A percentile compares a stretch with the other conserved stretches of the same genome.
Conservation (phyloP, 768 basidiomycete genomes). For the Leucosporidium scottii region DNA sequence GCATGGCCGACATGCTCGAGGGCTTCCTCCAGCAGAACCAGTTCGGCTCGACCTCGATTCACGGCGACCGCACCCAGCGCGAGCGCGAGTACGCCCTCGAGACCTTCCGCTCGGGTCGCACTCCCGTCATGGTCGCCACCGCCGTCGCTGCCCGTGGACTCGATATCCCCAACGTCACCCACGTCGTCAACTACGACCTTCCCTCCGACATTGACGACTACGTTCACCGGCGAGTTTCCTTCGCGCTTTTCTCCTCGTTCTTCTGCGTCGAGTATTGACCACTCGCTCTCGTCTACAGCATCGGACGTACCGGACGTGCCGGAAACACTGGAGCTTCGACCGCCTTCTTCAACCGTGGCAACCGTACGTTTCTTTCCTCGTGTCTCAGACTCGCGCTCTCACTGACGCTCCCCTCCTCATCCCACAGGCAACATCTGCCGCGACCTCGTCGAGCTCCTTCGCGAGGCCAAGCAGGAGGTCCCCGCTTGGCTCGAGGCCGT, state of each 20-base stretch:
- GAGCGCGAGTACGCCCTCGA: conserved; percentile 93
- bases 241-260: too few species aligned
- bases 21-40: conserved; percentile 81
- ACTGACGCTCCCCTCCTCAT: not conserved
- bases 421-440: conserved; percentile 45
- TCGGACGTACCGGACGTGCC: conserved; percentile 66
- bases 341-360: conserved; percentile 63
- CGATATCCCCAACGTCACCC: conserved; percentile 98
- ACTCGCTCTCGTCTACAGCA: conserved; percentile 14
- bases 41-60: conserved; percentile 90
- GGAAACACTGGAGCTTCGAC: conserved; percentile 94
- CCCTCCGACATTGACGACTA: conserved; percentile 99
- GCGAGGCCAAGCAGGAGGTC: conserved; percentile 93
- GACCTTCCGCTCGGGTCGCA: conserved; percentile 89
- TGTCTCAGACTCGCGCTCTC: not conserved
- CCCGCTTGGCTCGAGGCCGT: conserved; percentile 85
- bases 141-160: conserved; percentile 98
- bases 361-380: conserved; percentile 39
- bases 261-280: conserved; percentile 63
- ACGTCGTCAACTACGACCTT: conserved; percentile 96
- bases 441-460: conserved; percentile 86
- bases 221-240: conserved; percentile 56
- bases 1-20: conserved; percentile 97
- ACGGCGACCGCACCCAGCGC: conserved; percentile 94
- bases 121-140: conserved; percentile 94